Evolutionary conservation across 768 basidiomycete genomes (phyloP), one percentile per base, ranked within the genome.

Genomic region (Trichaptum fuscoviolaceum): DNA sequence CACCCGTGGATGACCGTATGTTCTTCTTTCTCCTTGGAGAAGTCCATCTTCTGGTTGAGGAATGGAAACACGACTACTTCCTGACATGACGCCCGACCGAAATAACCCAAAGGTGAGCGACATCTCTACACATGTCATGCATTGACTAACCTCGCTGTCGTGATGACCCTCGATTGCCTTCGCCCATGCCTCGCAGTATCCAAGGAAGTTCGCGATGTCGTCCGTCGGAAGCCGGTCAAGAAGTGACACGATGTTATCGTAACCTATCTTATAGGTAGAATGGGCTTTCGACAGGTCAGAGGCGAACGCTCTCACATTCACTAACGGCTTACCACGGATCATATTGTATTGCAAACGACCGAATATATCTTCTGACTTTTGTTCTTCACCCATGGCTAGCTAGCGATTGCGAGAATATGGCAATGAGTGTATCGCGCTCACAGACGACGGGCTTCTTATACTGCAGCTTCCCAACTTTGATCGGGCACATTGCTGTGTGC

Each of bases 121-220:
- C 10, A 62, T 30, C n/a, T 18, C n/a, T 18, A 24, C 57, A 36
- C n/a, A 66, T n/a, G 30, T 42, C 35, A 63, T 12, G 68, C 6
- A 57, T 52, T 52, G 42, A 52, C 42, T 18, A 63, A 67, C 78
- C 70, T 81, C 80, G 30, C 72, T 73, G 25, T 75, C 69, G 66
- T 81, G 79, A 67, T 81, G 80, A 5, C 71, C 69, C 23, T 72
- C 75, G 26, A 82, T 75, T 15, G 75, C 70, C 35, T 70, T 64
- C 1, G 72, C 76, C 79, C 79, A 81, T 4, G 78, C 77, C 64
- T 76, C 71, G 65, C 77, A 77, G 62, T 81, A 80, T 0, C 79
- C 78, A 9, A 82, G 69, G 65, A 81, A 81, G 69, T 81, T 81
- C 35, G 67, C 62, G 24, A 80, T 71, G 66, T 80, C 80, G 63